These are phyloP conservation scores for Lantana camara DNA, from an alignment of 257 asterid species.

Conservation along the genomic window DNA sequence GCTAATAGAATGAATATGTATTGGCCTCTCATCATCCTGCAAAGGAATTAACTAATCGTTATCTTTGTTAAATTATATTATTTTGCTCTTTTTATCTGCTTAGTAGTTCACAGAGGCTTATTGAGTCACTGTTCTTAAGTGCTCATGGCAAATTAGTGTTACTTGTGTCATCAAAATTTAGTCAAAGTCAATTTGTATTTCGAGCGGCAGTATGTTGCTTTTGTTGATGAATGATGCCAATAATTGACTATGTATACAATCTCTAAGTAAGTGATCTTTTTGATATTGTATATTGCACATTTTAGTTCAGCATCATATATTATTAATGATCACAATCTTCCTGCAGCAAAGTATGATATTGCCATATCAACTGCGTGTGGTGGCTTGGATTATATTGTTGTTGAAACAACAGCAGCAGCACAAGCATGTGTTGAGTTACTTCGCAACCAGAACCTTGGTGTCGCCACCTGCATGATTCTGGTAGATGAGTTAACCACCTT, in stretches of 20 bases:
- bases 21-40: neutral
- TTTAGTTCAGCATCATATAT: neutral
- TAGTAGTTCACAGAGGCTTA: neutral
- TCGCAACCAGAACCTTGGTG: conserved; percentile 83
- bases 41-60: neutral
- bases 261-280: neutral
- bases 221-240: neutral
- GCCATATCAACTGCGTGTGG: conserved; percentile 95
- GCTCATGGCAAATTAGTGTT: neutral
- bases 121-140: neutral
- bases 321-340: conserved; percentile 14
- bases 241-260: conserved; percentile 5
- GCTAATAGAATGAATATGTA: neutral
- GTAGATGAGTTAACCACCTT: conserved; percentile 36
- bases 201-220: neutral
- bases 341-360: conserved; percentile 85
- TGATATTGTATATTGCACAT: neutral
- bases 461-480: conserved; percentile 97
- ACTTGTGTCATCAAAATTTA: neutral
- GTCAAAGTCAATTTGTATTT: conserved; percentile 13
- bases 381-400: conserved; percentile 94
- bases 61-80: neutral
- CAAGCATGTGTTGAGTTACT: conserved; percentile 88
- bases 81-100: neutral
- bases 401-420: conserved; percentile 85